Evolutionary conservation across 345 rosid species (phyloP).

Genomic region (Kandelia obovata): DNA sequence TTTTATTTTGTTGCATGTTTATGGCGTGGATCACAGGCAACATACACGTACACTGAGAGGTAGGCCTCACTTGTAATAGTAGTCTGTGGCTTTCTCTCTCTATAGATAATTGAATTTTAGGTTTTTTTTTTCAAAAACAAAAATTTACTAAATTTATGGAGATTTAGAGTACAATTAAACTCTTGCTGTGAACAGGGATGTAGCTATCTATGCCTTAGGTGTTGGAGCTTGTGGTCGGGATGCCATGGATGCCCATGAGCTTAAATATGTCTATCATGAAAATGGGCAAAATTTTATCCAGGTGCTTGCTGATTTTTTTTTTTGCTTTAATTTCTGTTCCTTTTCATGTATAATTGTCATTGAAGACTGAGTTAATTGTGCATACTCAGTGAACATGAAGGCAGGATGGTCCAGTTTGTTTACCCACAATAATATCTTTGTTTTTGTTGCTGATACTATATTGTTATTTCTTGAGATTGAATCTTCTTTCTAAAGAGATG

Average conservation of each 20-base stretch:
- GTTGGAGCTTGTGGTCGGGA: constrained; percentile 74
- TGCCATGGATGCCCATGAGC: constrained; percentile 67
- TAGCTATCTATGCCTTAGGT: constrained; percentile 74
- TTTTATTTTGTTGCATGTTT: not conserved
- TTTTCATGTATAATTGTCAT: not conserved
- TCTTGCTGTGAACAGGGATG: constrained; percentile 46
- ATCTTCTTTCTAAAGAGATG: no score
- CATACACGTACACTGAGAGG: constrained; percentile 60
- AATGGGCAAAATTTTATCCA: constrained; percentile 60
- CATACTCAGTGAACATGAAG: not conserved
- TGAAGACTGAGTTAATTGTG: not conserved
- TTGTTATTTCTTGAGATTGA: not conserved
- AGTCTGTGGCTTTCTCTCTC: not conserved
- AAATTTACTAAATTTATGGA: no score
- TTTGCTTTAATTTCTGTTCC: not conserved
- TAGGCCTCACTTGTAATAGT: not conserved
- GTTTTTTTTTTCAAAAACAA: no score
- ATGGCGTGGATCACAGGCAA: constrained; percentile 31
- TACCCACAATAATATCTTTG: no score
- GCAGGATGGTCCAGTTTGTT: not conserved
- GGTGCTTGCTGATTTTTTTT: constrained; percentile 32
- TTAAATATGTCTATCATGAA: constrained; percentile 69
- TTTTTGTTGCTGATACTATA: no score
- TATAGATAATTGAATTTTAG: not conserved
- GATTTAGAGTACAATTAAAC: not conserved